A percentile compares a stretch with the other conserved stretches of the same genome.
Evolutionary conservation across 352 stramenopile species (phyloP).

Genomic region (Globisporangium okanoganense): DNA sequence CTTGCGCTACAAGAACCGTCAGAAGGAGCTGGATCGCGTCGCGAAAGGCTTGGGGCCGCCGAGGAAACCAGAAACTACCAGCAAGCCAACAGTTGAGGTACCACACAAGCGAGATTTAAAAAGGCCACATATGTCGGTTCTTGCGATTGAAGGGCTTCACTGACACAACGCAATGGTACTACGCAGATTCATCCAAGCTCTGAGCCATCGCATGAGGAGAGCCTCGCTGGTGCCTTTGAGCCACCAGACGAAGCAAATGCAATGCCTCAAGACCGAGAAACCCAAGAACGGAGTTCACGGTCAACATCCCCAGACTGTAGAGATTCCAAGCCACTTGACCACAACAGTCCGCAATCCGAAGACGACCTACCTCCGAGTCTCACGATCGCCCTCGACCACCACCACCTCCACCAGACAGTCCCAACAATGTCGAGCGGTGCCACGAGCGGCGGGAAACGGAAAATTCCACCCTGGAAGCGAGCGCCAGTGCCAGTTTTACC

Average conservation of each 20-base stretch:
- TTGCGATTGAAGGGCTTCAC: background rate
- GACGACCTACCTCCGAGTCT: background rate
- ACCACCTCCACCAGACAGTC: background rate
- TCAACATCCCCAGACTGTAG: background rate
- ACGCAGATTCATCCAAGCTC: background rate
- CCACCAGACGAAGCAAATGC: background rate
- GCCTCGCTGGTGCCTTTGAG: no score
- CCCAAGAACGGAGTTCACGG: background rate
- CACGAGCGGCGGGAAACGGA: conserved; percentile 18
- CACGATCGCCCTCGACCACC: conserved; percentile 1
- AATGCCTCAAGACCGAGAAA: background rate
- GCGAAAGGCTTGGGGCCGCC: conserved; percentile 37
- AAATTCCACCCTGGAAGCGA: conserved; percentile 49
- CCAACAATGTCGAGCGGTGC: background rate
- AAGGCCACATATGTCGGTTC: no score
- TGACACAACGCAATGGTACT: background rate
- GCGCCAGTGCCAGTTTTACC: conserved; percentile 55
- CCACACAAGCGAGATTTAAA: no score
- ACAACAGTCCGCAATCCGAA: background rate
- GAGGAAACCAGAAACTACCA: background rate
- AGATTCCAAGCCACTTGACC: background rate
- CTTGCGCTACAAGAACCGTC: conserved; percentile 48
- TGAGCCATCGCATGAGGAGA: background rate
- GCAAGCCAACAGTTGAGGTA: background rate
- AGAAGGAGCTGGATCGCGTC: conserved; percentile 53